phyloP scores from a whole-genome alignment of 495 filamentous ascomycete species.

The Penicillium waksmanii region DNA sequence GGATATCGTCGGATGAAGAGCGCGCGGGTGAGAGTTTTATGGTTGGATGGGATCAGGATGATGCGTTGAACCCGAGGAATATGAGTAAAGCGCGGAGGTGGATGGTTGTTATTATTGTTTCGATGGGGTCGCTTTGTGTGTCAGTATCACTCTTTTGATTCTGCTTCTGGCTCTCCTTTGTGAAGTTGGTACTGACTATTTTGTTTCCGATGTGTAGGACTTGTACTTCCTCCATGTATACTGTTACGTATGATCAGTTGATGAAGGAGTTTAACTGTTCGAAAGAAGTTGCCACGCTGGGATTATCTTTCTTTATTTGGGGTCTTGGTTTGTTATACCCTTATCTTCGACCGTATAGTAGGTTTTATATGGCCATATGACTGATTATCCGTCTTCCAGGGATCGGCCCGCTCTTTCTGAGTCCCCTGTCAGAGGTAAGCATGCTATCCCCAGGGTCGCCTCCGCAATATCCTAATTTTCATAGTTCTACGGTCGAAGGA shows the following conservation, averaged over 20 bases:
- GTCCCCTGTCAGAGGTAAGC: slow-evolving; percentile 61
- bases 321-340: slow-evolving; percentile 52
- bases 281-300: slow-evolving; percentile 73
- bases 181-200: not conserved
- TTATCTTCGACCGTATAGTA: not conserved
- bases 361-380: not conserved
- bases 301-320: slow-evolving; percentile 78
- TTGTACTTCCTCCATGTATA: slow-evolving; percentile 87
- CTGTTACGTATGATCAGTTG: slow-evolving; percentile 81
- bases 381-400: slow-evolving; percentile 41
- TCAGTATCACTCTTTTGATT: slow-evolving; percentile 49
- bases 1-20: slow-evolving; percentile 22
- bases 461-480: slow-evolving; percentile 16
- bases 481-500: slow-evolving; percentile 89
- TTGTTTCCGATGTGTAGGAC: slow-evolving; percentile 56
- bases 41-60: slow-evolving; percentile 74
- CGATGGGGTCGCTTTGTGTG: slow-evolving; percentile 79
- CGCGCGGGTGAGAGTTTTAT: slow-evolving; percentile 47
- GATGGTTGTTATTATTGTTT: slow-evolving; percentile 75
- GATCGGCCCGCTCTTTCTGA: slow-evolving; percentile 72
- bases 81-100: slow-evolving; percentile 72
- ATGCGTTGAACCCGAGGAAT: slow-evolving; percentile 73
- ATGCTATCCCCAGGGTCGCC: not conserved
- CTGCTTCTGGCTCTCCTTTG: not conserved
- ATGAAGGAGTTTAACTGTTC: slow-evolving; percentile 73